Evolutionary conservation across 2,329 filamentous ascomycete species (phyloP), one percentile per base, ranked within the genome.

Genomic region (Ascosphaera aggregata): DNA sequence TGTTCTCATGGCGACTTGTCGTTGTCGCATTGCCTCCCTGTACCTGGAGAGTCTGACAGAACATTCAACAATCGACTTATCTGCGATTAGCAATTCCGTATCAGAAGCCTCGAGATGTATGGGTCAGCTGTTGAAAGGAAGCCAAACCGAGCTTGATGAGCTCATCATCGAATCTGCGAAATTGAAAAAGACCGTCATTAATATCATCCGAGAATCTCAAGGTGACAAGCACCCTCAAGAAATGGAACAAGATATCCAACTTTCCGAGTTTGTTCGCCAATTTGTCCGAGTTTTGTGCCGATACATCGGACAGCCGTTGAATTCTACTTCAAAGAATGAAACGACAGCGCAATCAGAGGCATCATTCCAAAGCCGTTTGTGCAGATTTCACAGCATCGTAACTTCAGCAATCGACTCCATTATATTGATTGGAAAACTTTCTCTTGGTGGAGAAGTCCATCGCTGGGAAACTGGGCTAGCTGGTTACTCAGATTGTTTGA

Each of bases 121-220:
- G 24, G 53, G 50, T 15, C 34, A 35, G 34, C n/a, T 15, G 7
- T 35, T 35, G n/a, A 35, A 54, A 42, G 60, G 60, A 3, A 60
- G 50, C 19, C 41, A 51, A 8, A 48, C 45, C 32, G 59, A 62
- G 24, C 43, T 63, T n/a, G 60, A 63, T 41, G 59, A 62, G 24
- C 46, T 63, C 3, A 45, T 63, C 11, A 48, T 62, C 34, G 57
- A 59, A 44, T 49, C 58, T 18, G 56, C 58, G 3, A 57, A 53
- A 42, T 46, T 63, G 24, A 61, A 61, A 41, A 63, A 61, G 41
- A 38, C 53, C 19, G 47, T 57, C 3, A 57, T 61, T 49, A 48
- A 48, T 34, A 41, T 24, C 31, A 37, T 18, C 15, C 43, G 20
- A 50, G 46, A 9, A 18, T 7, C 49, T 56, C 41, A 54, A 54